These are phyloP conservation scores for Fusarium tjaetaba DNA, from an alignment of 2,329 filamentous ascomycete genomes.

Conservation along the genomic window DNA sequence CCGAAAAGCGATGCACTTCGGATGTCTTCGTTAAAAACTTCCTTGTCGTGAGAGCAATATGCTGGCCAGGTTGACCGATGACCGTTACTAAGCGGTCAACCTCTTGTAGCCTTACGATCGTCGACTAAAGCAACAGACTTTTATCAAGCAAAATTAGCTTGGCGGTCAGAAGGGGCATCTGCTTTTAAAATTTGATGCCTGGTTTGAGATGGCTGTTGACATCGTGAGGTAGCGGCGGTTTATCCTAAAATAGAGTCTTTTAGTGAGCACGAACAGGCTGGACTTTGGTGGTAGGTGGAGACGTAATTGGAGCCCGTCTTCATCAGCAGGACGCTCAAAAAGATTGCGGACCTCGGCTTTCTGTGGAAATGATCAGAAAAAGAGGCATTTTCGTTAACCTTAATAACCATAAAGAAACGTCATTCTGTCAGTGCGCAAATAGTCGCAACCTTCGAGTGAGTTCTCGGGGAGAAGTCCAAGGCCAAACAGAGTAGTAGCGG, in stretches of 20 bases:
- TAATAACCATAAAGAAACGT: background rate
- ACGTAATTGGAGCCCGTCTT: background rate
- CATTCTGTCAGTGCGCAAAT: background rate
- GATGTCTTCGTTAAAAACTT: background rate
- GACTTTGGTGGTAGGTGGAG: background rate
- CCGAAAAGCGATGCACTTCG: background rate
- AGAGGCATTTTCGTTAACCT: background rate
- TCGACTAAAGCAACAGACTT: background rate
- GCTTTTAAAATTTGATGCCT: background rate
- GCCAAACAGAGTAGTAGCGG: background rate
- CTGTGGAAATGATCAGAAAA: background rate
- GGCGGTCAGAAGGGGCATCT: background rate
- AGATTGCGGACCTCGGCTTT: constrained; percentile 18
- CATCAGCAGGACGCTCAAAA: constrained; percentile 4
- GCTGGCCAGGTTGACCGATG: background rate
- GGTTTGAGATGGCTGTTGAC: background rate
- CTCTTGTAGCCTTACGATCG: background rate
- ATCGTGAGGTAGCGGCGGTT: constrained; percentile 9
- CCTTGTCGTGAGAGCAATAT: background rate
- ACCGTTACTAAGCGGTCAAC: background rate
- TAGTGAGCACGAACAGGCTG: background rate
- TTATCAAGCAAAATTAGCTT: background rate
- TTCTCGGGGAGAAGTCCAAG: background rate
- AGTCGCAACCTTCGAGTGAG: background rate
- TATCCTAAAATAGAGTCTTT: constrained; percentile 35